Evolutionary conservation across 129 eudicot species (phyloP).

Genomic region (Tanacetum coccineum): DNA sequence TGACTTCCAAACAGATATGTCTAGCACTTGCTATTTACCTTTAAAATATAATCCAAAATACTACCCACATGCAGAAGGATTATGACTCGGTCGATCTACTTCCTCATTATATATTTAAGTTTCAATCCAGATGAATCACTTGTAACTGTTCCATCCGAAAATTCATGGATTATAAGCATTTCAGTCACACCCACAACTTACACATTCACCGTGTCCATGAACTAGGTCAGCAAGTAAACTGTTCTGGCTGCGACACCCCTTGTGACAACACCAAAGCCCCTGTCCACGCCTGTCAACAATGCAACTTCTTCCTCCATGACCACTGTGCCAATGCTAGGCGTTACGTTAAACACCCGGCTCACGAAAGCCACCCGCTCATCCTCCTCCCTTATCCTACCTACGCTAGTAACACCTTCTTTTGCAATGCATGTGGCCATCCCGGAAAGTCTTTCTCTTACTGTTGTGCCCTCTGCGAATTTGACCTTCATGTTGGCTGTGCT

Average conservation of each 20-base stretch:
- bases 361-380: slow-evolving; percentile 49
- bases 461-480: slow-evolving; percentile 57
- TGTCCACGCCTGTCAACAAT: slow-evolving; percentile 52
- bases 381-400: slow-evolving; percentile 65
- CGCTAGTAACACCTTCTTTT: slow-evolving; percentile 49
- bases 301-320: slow-evolving; percentile 68
- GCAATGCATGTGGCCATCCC: slow-evolving; percentile 54
- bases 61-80: slow-evolving; percentile 14
- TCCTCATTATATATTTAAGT: background rate
- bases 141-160: background rate
- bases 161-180: slow-evolving; percentile 71
- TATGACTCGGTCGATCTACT: background rate
- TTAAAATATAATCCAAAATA: background rate
- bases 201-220: slow-evolving; percentile 42
- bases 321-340: slow-evolving; percentile 60
- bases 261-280: slow-evolving; percentile 36
- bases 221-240: slow-evolving; percentile 38
- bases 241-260: slow-evolving; percentile 48
- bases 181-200: slow-evolving; percentile 66
- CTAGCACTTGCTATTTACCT: slow-evolving; percentile 17
- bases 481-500: slow-evolving; percentile 63
- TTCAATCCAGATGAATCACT: background rate
- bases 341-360: slow-evolving; percentile 52
- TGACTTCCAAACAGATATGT: too few species aligned
- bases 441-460: slow-evolving; percentile 52